phyloP scores from a whole-genome alignment of 306 rosid species.

The Rosa lucieae region DNA sequence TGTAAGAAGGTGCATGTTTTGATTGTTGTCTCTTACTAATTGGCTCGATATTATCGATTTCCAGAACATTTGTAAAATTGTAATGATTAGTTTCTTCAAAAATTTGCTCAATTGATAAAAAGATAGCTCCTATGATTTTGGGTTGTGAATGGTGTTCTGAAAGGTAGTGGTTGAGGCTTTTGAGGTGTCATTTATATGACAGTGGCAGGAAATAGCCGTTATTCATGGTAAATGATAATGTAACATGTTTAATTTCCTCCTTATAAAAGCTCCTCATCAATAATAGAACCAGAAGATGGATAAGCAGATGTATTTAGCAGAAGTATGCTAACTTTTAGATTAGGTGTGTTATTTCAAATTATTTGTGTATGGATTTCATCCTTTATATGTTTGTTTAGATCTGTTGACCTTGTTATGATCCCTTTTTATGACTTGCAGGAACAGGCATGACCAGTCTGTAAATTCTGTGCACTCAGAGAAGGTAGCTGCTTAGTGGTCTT shows the following conservation, averaged over 20 bases:
- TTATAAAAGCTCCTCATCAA: neutral
- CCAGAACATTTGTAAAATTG: neutral
- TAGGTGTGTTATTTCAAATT: neutral
- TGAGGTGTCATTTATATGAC: neutral
- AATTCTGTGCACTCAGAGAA: slow-evolving; percentile 34
- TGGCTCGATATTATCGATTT: neutral
- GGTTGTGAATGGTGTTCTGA: neutral
- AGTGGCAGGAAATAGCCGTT: neutral
- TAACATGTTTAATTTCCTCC: neutral
- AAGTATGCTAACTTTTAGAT: neutral
- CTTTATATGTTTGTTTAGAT: neutral
- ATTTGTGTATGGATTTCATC: neutral
- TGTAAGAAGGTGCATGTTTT: neutral
- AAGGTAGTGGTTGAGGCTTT: neutral
- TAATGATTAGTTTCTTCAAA: neutral
- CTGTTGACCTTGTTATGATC: neutral
- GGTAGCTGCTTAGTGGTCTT: slow-evolving; percentile 30
- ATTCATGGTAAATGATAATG: neutral
- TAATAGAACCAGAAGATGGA: neutral
- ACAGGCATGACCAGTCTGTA: slow-evolving; percentile 25
- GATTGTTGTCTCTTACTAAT: neutral
- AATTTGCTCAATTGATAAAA: neutral
- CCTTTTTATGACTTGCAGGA: slow-evolving; percentile 42
- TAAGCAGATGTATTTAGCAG: neutral
- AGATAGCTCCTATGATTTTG: neutral